Percentiles rank a stretch among this genome's conserved stretches.
phyloP scores from a whole-genome alignment of 169 alveolate genomes.

The Amoebophrya sp. region DNA sequence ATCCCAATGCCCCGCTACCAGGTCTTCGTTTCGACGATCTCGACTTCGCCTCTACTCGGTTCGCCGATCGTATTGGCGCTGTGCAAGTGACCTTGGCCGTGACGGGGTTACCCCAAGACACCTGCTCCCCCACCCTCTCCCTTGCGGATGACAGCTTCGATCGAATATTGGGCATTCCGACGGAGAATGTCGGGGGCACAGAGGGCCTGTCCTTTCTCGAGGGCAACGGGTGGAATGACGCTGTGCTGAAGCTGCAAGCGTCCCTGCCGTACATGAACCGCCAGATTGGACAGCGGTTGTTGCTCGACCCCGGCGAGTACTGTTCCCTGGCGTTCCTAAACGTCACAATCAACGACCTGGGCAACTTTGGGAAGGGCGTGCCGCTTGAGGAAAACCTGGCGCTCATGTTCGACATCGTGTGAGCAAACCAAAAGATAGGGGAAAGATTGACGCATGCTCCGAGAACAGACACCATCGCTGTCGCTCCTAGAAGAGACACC shows the following conservation, averaged over 20 bases:
- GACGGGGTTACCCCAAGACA: neutral
- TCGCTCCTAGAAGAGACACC: no score
- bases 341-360: neutral
- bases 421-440: no score
- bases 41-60: neutral
- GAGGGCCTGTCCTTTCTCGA: neutral
- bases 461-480: no score
- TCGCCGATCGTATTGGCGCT: neutral
- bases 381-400: neutral
- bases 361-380: neutral
- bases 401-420: neutral
- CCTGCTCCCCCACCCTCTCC: neutral
- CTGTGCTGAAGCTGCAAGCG: neutral
- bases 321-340: neutral
- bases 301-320: neutral
- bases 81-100: neutral
- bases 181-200: neutral
- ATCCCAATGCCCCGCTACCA: no score
- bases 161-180: neutral
- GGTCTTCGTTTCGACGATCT: neutral
- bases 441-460: no score
- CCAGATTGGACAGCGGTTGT: neutral
- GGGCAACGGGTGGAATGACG: neutral
- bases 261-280: neutral
- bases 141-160: neutral